Conservation (phyloP, 495 filamentous ascomycete genomes). For the Tuber brumale region DNA sequence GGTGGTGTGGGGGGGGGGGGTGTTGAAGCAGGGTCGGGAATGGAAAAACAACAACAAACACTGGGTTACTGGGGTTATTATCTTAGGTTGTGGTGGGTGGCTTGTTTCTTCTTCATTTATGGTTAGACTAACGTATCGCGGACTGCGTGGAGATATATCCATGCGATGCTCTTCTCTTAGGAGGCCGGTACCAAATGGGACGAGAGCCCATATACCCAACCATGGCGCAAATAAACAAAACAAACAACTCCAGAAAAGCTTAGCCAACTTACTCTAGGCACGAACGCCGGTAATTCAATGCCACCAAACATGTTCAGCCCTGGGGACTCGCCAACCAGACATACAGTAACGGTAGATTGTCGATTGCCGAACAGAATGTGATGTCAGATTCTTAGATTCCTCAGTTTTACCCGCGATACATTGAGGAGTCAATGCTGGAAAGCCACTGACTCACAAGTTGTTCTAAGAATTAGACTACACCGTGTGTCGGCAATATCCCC, state of each 20-base stretch:
- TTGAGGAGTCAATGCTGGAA: background rate
- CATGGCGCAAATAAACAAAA: background rate
- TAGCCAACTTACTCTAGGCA: background rate
- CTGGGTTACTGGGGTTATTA: conserved; percentile 1
- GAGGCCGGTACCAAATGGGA: background rate
- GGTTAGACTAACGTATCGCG: background rate
- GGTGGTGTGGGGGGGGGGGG: conserved; percentile 18
- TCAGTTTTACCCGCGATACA: background rate
- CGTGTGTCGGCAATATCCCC: background rate
- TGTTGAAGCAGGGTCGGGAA: conserved; percentile 23
- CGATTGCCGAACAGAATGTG: conserved; percentile 1
- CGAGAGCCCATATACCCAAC: background rate
- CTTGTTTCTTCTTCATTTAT: background rate
- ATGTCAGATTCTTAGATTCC: background rate
- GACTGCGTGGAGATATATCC: background rate
- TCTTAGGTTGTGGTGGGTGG: background rate
- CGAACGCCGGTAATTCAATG: background rate
- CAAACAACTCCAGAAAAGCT: background rate
- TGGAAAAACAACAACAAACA: conserved; percentile 25
- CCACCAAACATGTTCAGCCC: background rate
- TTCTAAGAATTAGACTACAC: background rate
- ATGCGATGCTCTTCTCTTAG: conserved; percentile 3
- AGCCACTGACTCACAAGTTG: background rate
- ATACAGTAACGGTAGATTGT: background rate
- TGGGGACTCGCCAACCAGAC: background rate